These are phyloP conservation scores for Alternaria postmessia DNA, from an alignment of 2,329 filamentous ascomycete species.

Conservation along the genomic window DNA sequence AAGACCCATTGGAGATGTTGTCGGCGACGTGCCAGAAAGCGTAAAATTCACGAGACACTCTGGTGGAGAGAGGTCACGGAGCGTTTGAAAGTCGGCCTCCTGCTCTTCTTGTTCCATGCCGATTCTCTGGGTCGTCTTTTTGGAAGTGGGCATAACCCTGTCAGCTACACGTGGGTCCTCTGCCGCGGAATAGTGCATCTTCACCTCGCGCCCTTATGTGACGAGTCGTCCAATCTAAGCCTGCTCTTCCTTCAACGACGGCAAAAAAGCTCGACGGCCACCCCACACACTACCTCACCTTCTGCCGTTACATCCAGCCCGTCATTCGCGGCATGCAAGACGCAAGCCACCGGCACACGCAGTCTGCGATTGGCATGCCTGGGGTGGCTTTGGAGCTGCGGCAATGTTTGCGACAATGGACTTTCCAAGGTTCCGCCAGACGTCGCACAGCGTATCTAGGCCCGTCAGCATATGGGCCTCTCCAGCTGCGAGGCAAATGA, in stretches of 20 bases:
- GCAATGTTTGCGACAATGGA: slow-evolving; percentile 24
- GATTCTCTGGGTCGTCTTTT: slow-evolving; percentile 20
- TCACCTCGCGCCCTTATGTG: slow-evolving; percentile 9
- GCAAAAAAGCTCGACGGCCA: slow-evolving; percentile 2
- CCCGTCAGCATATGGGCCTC: slow-evolving; percentile 12
- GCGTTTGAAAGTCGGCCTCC: slow-evolving; percentile 14
- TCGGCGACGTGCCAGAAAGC: not conserved
- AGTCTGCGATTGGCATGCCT: slow-evolving; percentile 16
- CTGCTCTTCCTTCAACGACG: slow-evolving; percentile 1
- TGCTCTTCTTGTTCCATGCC: slow-evolving; percentile 19
- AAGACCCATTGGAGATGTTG: not conserved
- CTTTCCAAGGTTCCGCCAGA: slow-evolving; percentile 25
- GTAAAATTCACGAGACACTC: not conserved
- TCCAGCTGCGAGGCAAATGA: slow-evolving; percentile 11
- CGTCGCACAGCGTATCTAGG: slow-evolving; percentile 25
- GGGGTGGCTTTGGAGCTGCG: slow-evolving; percentile 12
- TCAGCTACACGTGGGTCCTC: slow-evolving; percentile 27
- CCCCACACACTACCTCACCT: slow-evolving; percentile 14
- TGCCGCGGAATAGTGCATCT: slow-evolving; percentile 18
- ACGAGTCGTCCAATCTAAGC: slow-evolving; percentile 11
- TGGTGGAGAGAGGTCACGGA: slow-evolving; percentile 19
- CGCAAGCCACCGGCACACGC: slow-evolving; percentile 24
- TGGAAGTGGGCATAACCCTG: slow-evolving; percentile 19
- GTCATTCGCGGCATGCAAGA: slow-evolving; percentile 14
- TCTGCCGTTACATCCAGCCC: slow-evolving; percentile 14